A percentile compares a stretch with the other conserved stretches of the same genome.
Conservation (phyloP, 805 yeast species). For the Yarrowia divulgata region DNA sequence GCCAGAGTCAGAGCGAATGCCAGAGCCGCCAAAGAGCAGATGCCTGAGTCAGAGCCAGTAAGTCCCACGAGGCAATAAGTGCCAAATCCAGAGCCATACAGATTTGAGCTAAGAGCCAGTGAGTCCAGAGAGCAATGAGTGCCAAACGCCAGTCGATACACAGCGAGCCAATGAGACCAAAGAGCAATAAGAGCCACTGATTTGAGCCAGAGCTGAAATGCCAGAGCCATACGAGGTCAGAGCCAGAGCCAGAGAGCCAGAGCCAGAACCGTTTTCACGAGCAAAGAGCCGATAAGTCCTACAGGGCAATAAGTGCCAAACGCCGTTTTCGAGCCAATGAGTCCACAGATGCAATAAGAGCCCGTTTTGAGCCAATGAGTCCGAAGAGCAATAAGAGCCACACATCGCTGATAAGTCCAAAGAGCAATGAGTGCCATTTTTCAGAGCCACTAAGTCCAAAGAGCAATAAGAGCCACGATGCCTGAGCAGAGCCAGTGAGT, state of each 20-base stretch:
- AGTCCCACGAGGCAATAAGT: background rate
- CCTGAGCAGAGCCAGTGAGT: no score
- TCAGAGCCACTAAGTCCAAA: background rate
- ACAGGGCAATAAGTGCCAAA: background rate
- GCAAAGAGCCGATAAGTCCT: conserved; percentile 3
- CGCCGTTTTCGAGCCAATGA: background rate
- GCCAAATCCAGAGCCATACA: background rate
- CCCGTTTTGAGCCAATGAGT: no score
- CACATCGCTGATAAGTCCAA: background rate
- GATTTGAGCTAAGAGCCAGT: background rate
- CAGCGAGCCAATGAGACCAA: background rate
- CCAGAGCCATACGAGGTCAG: background rate
- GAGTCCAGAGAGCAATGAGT: background rate
- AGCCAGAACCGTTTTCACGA: background rate
- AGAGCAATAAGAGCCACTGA: background rate
- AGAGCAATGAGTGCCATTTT: background rate
- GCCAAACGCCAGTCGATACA: background rate
- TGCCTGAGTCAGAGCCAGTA: background rate
- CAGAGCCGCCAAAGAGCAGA: background rate
- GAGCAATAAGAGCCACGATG: background rate
- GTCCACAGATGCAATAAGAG: background rate
- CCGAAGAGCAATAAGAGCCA: background rate
- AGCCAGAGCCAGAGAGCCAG: background rate
- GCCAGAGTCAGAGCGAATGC: background rate
- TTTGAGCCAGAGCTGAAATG: background rate